Evolutionary conservation across 208 protist genomes (phyloP), one percentile per base, ranked within the genome.

Genomic region (Trypanosoma rangeli): DNA sequence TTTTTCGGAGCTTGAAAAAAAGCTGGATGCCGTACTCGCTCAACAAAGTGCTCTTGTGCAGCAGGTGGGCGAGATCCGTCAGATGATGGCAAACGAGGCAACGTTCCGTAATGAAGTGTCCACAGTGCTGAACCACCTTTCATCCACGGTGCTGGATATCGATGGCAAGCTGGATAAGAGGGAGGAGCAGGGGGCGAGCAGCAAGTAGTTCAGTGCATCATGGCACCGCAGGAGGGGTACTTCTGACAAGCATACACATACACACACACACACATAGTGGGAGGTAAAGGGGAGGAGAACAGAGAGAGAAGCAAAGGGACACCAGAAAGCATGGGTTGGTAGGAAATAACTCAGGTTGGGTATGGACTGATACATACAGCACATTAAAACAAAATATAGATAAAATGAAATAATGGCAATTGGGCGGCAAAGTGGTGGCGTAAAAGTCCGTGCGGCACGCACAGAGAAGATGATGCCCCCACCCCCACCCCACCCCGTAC

Each of bases 81-180:
- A 90, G 63, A 31, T 85, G 18, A 18, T 95, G 18, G 61, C 79
- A 5, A 35, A 56, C 15, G 71, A 80, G 26, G 39, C 53, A 15
- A 76, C 64, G 18, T 92, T 87, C 61, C 82, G 81, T 24, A 80
- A 52, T 18, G 90, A 95, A 60, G 78, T 83, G 15, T 92, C 85
- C 0, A 83, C 79, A 4, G 76, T 95, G 22, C 72, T 95, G 15
- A 86, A 88, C 62, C 79, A 92, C 62, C 76, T 95, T 29, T 84
- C 90, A 15, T 74, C 82, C 15, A 85, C 85, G 18, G 66, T 95
- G 59, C 65, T 95, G 13, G 70, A 87, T 16, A 70, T 95, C 58
- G 85, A 95, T 46, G 81, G 70, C 73, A 91, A 89, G 60, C 28
- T 92, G 13, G 90, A 95, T 0, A 86, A 89, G 20, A 12, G 89